Base-by-base conservation (phyloP, 306 rosid species). In the Cucurbita maxima region DNA sequence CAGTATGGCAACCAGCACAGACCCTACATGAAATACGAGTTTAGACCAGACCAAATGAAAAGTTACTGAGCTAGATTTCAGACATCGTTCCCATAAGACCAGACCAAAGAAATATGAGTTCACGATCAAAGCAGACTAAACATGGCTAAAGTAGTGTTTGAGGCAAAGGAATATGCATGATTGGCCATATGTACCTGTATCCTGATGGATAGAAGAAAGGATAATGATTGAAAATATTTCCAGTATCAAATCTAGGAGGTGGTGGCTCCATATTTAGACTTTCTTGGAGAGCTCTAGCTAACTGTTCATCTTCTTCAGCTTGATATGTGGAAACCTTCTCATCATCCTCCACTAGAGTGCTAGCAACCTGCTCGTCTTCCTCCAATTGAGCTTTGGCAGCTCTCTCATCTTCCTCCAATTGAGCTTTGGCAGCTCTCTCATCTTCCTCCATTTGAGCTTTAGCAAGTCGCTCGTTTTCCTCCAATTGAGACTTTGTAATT, bases 211-310 rank as follows among this genome's bases (percentile, higher is more conserved):
- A 75, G 74, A 79, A 76, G 79, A 80, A 74, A 34, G 92, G 56
- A 76, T 36, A 77, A 56, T 92, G 97, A 62, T 83, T 90, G 78
- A 82, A 86, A 48, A 78, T 71, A 59, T 87, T 88, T 67, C 86
- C 83, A 12, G 44, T 53, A 15, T 85, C 80, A 59, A 79, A 25
- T 81, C 75, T 87, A 52, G 92, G 90, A 78, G 90, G 88, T 77
- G 58, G 74, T 57, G 96, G 87, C 68, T 70, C 76, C 48, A 81
- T 50, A 74, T 76, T 83, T 81, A 89, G 80, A 79, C 96, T 95
- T 84, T 91, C 97, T 81, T 95, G 96, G 82, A 91, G 79, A 61
- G 99, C 99, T 82, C 80, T 84, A 30, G 99, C 99, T 76, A 91
- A 91, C 77, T 85, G 96, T 82, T 95, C 96, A 80, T 94, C 99